phyloP scores from a whole-genome alignment of 2,329 filamentous ascomycete species.

The Neofusicoccum sp. region DNA sequence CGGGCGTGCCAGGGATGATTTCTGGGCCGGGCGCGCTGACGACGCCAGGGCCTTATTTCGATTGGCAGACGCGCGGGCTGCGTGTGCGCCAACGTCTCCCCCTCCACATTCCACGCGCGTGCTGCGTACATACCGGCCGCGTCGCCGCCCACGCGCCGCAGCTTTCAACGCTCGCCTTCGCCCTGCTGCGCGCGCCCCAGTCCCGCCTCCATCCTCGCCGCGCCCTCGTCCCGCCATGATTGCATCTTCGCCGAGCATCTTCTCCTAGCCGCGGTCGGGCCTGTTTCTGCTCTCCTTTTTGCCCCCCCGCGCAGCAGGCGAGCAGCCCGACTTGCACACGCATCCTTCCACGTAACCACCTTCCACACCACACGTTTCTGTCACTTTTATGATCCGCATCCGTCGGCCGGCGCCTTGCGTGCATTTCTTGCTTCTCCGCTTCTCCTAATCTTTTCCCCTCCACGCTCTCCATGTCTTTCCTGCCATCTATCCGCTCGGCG shows the following conservation, averaged over 20 bases:
- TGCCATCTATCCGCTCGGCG: not conserved
- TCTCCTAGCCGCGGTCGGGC: not conserved
- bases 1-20: not conserved
- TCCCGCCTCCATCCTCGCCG: too few species aligned
- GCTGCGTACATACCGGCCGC: not conserved
- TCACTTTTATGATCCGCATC: not conserved
- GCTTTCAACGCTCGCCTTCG: not conserved
- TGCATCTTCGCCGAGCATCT: too few species aligned
- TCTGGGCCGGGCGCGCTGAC: not conserved
- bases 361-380: not conserved
- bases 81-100: not conserved
- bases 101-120: not conserved
- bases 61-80: conserved; percentile 2
- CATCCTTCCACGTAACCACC: conserved; percentile 1
- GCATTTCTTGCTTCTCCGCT: not conserved
- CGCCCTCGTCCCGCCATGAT: too few species aligned
- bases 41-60: conserved; percentile 12
- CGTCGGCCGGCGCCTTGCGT: not conserved
- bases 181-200: not conserved
- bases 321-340: not conserved
- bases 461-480: conserved; percentile 7
- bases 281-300: not conserved
- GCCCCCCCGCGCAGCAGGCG: not conserved
- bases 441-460: not conserved
- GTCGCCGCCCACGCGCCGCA: not conserved